Conservation (phyloP, 371 early-diverging fungal species). For the Mycotypha africana region DNA sequence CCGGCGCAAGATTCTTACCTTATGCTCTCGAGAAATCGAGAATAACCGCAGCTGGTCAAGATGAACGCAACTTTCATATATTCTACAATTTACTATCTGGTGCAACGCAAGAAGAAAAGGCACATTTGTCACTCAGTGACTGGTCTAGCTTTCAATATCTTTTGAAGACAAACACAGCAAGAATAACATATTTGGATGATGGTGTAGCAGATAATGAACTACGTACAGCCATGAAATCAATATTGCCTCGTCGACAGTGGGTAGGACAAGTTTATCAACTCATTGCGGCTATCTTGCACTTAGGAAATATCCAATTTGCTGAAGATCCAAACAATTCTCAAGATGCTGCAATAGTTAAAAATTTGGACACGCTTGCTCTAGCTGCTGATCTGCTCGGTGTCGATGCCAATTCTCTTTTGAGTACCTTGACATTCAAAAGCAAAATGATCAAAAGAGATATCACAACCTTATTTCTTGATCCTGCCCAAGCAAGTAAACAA, state of each 20-base stretch:
- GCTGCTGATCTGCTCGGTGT: constrained; percentile 85
- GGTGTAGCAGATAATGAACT: constrained; percentile 56
- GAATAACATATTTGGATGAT: constrained; percentile 46
- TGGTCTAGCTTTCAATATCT: constrained; percentile 30
- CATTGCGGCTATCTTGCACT: constrained; percentile 81
- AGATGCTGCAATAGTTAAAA: constrained; percentile 67
- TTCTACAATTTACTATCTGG: constrained; percentile 77
- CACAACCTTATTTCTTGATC: constrained; percentile 81
- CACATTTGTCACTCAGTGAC: constrained; percentile 15
- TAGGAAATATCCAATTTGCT: constrained; percentile 85
- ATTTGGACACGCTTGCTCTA: constrained; percentile 61
- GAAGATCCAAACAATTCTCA: constrained; percentile 53
- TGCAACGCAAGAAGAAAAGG: constrained; percentile 17
- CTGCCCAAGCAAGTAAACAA: constrained; percentile 62
- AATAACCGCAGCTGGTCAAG: constrained; percentile 51
- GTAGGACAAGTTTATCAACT: constrained; percentile 79
- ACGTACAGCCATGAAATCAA: constrained; percentile 67
- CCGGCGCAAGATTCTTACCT: constrained; percentile 74
- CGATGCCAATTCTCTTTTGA: constrained; percentile 64
- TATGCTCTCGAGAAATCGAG: constrained; percentile 86
- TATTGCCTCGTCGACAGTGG: constrained; percentile 73
- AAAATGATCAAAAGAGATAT: constrained; percentile 73
- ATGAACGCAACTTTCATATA: constrained; percentile 88
- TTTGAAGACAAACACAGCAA: constrained; percentile 32
- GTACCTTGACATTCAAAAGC: constrained; percentile 77